Evolutionary conservation across 371 early-diverging fungal species (phyloP).

Genomic region (Mortierella sp.): DNA sequence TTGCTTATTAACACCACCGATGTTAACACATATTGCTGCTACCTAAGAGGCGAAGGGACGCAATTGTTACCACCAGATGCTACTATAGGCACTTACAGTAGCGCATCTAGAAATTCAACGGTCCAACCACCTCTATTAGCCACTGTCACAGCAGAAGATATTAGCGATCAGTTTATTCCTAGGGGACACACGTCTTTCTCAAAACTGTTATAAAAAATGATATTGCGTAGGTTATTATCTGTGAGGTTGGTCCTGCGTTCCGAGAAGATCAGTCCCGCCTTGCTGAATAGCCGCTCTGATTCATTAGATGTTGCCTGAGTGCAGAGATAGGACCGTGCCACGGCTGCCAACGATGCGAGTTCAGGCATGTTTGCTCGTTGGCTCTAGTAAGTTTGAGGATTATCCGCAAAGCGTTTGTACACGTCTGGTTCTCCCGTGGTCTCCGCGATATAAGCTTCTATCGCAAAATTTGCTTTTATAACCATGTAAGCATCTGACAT

Average conservation of each 20-base stretch:
- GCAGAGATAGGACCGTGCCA: neutral
- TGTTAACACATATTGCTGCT: no score
- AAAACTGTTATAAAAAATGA: constrained; percentile 3
- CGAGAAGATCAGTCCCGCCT: constrained; percentile 4
- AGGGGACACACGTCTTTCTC: neutral
- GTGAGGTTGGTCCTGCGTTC: neutral
- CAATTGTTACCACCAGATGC: no score
- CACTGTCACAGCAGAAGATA: neutral
- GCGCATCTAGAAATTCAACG: neutral
- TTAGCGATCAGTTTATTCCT: neutral
- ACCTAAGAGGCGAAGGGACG: no score
- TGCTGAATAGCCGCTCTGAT: constrained; percentile 6
- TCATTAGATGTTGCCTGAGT: constrained; percentile 10
- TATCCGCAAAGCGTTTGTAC: neutral
- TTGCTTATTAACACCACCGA: no score
- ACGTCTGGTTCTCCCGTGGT: neutral
- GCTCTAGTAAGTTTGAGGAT: neutral
- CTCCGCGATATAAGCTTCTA: neutral
- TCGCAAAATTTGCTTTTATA: neutral
- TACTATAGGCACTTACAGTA: no score
- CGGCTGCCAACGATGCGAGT: neutral
- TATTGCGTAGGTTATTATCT: constrained; percentile 2
- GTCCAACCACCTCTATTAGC: neutral
- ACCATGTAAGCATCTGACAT: no score
- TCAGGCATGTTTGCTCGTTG: neutral